A percentile compares a stretch with the other conserved stretches of the same genome.
These are phyloP conservation scores for Vigna hirtella DNA, from an alignment of 306 rosid genomes.

Conservation along the genomic window DNA sequence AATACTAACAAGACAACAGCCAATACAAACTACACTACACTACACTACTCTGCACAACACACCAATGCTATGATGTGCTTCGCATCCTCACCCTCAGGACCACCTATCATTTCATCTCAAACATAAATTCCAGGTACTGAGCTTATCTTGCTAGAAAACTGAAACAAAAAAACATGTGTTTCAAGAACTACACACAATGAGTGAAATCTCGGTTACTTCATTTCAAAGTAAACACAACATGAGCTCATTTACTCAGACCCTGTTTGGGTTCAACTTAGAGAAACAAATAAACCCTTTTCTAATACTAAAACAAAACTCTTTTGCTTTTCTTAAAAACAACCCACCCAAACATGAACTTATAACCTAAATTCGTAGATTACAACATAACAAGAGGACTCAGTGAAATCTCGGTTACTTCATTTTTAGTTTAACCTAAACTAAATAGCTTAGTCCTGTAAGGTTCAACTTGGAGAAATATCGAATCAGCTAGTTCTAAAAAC, in stretches of 20 bases:
- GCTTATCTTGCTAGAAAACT: conserved; percentile 8
- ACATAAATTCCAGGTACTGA: neutral
- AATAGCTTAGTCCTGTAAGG: neutral
- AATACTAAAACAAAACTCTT: neutral
- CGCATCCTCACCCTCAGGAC: neutral
- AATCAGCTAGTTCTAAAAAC: neutral
- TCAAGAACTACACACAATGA: conserved; percentile 7
- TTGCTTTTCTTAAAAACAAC: neutral
- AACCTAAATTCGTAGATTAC: neutral
- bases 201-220: neutral
- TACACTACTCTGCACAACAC: neutral
- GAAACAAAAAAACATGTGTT: conserved; percentile 4
- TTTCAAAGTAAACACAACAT: neutral
- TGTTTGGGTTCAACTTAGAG: neutral
- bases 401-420: too few relatives aligned
- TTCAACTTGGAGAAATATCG: neutral
- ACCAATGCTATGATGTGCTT: neutral
- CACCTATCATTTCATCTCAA: conserved; percentile 15
- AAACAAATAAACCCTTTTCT: neutral
- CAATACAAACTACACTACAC: conserved; percentile 13
- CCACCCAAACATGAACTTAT: neutral
- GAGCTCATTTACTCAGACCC: neutral
- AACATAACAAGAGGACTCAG: neutral
- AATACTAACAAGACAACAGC: conserved; percentile 4
- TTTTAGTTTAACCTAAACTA: neutral